Conservation (phyloP, 441 rosid species). For the Erysimum cheiri region DNA sequence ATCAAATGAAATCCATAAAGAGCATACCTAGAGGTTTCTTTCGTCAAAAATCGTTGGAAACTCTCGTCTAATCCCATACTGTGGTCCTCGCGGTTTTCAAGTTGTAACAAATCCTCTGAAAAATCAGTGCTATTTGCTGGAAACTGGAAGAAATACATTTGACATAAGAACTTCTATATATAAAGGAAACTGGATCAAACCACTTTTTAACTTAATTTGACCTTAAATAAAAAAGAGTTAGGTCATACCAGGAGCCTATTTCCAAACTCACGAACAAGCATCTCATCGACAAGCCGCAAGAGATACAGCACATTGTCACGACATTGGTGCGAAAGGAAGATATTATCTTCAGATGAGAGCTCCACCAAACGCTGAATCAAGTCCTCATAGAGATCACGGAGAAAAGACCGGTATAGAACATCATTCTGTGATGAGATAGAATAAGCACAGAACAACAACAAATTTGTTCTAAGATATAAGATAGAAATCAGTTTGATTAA, state of each 20-base stretch:
- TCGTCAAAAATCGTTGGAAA: conserved; percentile 67
- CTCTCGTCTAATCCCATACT: conserved; percentile 61
- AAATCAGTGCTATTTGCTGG: conserved; percentile 69
- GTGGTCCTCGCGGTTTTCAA: conserved; percentile 70
- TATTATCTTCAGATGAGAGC: conserved; percentile 80
- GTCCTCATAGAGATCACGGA: conserved; percentile 83
- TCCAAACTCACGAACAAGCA: conserved; percentile 88
- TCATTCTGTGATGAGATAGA: conserved; percentile 62
- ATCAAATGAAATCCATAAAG: conserved; percentile 29
- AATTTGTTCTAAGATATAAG: conserved; percentile 15
- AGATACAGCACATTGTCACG: conserved; percentile 92
- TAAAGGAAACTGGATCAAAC: conserved; percentile 25
- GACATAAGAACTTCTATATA: conserved; percentile 13
- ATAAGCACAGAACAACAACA: conserved; percentile 37
- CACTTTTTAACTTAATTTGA: conserved; percentile 17
- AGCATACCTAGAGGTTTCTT: conserved; percentile 70
- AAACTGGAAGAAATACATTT: conserved; percentile 70
- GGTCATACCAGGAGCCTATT: conserved; percentile 74
- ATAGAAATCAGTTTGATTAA: conserved; percentile 26
- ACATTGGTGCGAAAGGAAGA: conserved; percentile 90
- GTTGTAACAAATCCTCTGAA: conserved; percentile 63
- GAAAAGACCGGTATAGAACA: conserved; percentile 59
- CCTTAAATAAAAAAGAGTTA: conserved; percentile 24
- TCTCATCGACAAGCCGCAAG: conserved; percentile 85
- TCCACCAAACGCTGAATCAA: conserved; percentile 79